Base-by-base conservation (phyloP, 805 yeast species). In the Pichia cephalocereana region DNA sequence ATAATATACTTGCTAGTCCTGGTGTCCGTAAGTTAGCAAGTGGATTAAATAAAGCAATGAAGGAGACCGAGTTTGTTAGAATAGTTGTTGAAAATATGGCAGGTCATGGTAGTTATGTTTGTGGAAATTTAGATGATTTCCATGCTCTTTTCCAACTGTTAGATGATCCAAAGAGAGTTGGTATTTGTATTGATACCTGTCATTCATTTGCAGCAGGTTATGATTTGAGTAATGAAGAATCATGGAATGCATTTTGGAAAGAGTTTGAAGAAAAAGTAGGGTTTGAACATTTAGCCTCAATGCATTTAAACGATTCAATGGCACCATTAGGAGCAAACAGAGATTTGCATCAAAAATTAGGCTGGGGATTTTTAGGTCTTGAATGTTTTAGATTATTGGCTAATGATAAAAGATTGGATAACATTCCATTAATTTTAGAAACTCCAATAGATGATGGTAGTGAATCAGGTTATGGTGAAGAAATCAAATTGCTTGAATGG, bases 71-170 rank as follows among this genome's bases (percentile, higher is more conserved):
- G 8, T 83, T 79, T 60, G 98, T 93, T 32, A 90, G 83, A 59
- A 81, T 93, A 41, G 95, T 93, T 12, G 73, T 93, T 50, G 99
- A 93, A 60, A 93, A 91, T 61, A 93, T 93, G 99, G 96, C 99
- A 2, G 99, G 99, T 10, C 95, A 88, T 57, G 96, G 96, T 3
- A 83, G 86, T 52, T 74, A 91, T 51, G 83, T 93, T 40, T 99
- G 98, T 1, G 82, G 91, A 4, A 71, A 76, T 40, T 67, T 91
- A 30, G 79, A 84, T 54, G 98, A 93, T 59, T 70, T 93, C 43
- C 70, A 74, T 30, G 76, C 75, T 23, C 90, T 93, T 15, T 87
- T 93, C 41, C 83, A 77, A 37, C 60, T 79, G 71, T 77, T 93
- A n/a, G 84, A 88, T 1, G 77, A 89, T 59, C 90, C 90, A 64